Conservation (phyloP, 805 yeast genomes). For the Nakazawaea holstii region DNA sequence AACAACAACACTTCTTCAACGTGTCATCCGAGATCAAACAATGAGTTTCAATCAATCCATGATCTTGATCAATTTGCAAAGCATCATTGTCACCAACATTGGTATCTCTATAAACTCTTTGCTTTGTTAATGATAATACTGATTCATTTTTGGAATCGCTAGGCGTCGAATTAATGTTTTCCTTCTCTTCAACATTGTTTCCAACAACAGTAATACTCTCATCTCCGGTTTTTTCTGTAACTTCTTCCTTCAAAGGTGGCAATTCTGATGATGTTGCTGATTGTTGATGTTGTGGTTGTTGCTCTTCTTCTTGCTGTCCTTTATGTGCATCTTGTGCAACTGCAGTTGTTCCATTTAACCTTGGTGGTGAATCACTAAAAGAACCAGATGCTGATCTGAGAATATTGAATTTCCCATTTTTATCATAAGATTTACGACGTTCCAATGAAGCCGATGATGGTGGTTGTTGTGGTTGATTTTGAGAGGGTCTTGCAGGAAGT, state of each 20-base stretch:
- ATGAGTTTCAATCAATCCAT: constrained; percentile 9
- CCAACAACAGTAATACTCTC: background rate
- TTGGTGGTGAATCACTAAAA: background rate
- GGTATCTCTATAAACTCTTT: background rate
- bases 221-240: background rate
- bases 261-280: constrained; percentile 1
- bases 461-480: constrained; percentile 13
- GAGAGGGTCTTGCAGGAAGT: background rate
- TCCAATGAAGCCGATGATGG: constrained; percentile 6
- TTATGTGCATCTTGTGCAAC: too few relatives aligned
- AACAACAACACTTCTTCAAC: constrained; percentile 9
- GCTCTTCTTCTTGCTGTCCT: background rate
- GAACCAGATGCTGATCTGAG: background rate
- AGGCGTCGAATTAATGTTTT: background rate
- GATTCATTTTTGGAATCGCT: background rate
- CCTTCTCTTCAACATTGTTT: background rate
- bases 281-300: background rate
- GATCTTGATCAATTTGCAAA: constrained; percentile 3
- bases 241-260: constrained; percentile 8
- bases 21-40: constrained; percentile 3
- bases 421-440: constrained; percentile 5
- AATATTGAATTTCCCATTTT: background rate
- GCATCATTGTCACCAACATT: constrained; percentile 3
- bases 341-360: too few relatives aligned
- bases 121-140: background rate